Conservation (phyloP, 2,329 filamentous ascomycete species). For the Rosellinia necatrix region DNA sequence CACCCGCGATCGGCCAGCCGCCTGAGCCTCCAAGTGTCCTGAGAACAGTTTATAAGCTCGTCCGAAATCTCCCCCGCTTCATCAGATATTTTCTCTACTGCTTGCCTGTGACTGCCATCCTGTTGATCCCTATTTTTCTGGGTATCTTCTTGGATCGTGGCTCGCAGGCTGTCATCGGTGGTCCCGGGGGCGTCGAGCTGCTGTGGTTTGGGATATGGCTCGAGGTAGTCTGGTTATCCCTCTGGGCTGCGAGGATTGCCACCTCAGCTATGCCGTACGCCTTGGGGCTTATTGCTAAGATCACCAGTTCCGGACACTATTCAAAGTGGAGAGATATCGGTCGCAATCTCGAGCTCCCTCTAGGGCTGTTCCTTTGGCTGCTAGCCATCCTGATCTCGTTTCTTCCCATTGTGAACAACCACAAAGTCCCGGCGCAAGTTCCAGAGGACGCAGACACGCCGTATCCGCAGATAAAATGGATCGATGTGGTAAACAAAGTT, state of each 20-base stretch:
- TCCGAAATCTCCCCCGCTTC: slow-evolving; percentile 59
- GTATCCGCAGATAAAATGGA: slow-evolving; percentile 66
- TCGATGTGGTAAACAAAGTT: slow-evolving; percentile 80
- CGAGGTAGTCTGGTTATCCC: slow-evolving; percentile 87
- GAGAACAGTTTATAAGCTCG: slow-evolving; percentile 65
- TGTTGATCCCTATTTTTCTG: slow-evolving; percentile 71
- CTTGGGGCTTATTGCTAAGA: slow-evolving; percentile 62
- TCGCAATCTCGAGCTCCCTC: slow-evolving; percentile 80
- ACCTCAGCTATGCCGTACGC: slow-evolving; percentile 55
- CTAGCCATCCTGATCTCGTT: slow-evolving; percentile 86
- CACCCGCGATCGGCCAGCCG: slow-evolving; percentile 40
- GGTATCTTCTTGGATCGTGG: slow-evolving; percentile 59
- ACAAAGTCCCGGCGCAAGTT: slow-evolving; percentile 47
- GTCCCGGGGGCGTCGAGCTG: slow-evolving; percentile 74
- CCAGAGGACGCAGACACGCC: slow-evolving; percentile 50
- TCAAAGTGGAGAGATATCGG: slow-evolving; percentile 96
- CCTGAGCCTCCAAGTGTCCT: slow-evolving; percentile 65
- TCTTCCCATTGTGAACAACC: slow-evolving; percentile 74
- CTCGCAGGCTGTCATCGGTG: slow-evolving; percentile 57
- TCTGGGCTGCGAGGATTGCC: slow-evolving; percentile 74
- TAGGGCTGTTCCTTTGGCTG: slow-evolving; percentile 90
- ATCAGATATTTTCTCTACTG: slow-evolving; percentile 76
- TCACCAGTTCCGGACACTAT: slow-evolving; percentile 79
- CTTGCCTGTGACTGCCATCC: slow-evolving; percentile 63
- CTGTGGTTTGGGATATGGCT: slow-evolving; percentile 97